phyloP scores from a whole-genome alignment of 2,329 filamentous ascomycete genomes.

The Drechslerella coelobrocha region DNA sequence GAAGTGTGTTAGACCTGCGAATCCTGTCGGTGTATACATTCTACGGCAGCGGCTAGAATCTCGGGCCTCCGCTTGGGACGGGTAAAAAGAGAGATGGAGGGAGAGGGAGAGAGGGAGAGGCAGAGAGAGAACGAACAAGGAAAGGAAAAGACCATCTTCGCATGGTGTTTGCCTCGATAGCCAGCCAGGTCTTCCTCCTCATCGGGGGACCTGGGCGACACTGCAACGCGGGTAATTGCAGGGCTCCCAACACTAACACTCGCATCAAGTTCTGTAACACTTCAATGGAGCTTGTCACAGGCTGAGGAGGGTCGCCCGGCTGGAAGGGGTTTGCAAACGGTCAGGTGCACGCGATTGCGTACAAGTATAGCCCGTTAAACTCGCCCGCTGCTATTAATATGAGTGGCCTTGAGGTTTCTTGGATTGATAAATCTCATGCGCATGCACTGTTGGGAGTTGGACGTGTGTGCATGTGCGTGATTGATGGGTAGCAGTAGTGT shows the following conservation, averaged over 20 bases:
- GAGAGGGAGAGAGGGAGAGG: slow-evolving; percentile 1
- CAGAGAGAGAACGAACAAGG: neutral
- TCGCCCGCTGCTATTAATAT: too few species aligned
- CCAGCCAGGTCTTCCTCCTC: too few species aligned
- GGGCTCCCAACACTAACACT: slow-evolving; percentile 28
- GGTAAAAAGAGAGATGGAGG: slow-evolving; percentile 12
- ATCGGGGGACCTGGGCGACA: too few species aligned
- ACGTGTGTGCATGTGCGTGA: too few species aligned
- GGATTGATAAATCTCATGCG: too few species aligned
- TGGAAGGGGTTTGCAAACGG: neutral
- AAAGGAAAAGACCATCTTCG: too few species aligned
- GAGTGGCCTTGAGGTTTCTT: too few species aligned
- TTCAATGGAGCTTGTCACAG: slow-evolving; percentile 24
- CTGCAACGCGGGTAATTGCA: slow-evolving; percentile 49
- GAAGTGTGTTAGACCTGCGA: too few species aligned
- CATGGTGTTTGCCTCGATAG: too few species aligned
- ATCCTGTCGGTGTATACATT: slow-evolving; percentile 33
- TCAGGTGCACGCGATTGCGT: neutral
- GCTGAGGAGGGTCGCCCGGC: slow-evolving; percentile 10
- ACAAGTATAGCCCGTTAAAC: too few species aligned
- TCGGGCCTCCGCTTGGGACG: slow-evolving; percentile 7
- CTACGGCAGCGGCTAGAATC: slow-evolving; percentile 33
- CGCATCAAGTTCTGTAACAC: slow-evolving; percentile 42
- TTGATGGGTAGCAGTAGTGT: too few species aligned
- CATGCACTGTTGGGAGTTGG: too few species aligned